These are phyloP conservation scores for Phytophthora hybrid DNA, from an alignment of 352 stramenopile genomes.

Conservation along the genomic window DNA sequence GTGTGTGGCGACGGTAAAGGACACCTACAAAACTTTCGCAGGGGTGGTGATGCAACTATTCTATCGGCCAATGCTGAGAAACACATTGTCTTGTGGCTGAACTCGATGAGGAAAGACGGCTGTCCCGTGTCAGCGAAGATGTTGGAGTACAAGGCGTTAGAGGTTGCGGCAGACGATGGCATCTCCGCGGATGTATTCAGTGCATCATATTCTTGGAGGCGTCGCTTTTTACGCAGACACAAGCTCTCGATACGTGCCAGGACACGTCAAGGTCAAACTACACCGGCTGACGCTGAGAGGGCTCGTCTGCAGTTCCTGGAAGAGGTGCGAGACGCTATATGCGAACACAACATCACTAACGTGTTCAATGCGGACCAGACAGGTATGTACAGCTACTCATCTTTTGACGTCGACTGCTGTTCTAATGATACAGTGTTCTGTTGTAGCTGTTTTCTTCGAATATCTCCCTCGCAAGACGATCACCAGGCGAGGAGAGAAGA, in stretches of 20 bases:
- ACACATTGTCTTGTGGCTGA: slow-evolving; percentile 13
- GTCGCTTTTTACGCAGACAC: background rate
- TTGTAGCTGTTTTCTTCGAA: slow-evolving; percentile 26
- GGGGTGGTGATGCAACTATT: slow-evolving; percentile 7
- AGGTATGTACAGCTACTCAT: background rate
- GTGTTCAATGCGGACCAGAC: background rate
- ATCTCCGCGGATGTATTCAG: background rate
- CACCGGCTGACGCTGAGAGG: background rate
- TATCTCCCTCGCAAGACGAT: slow-evolving; percentile 23
- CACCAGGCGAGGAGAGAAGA: slow-evolving; percentile 20
- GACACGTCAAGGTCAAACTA: slow-evolving; percentile 17
- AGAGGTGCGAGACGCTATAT: slow-evolving; percentile 1
- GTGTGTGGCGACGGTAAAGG: background rate
- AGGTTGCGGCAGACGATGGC: slow-evolving; percentile 3
- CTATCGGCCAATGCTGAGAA: background rate
- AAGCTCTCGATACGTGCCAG: background rate
- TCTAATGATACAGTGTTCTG: background rate
- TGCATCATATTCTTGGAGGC: background rate
- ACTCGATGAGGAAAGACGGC: slow-evolving; percentile 8
- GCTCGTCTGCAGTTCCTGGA: background rate
- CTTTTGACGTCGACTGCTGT: too few species aligned
- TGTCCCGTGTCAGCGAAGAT: slow-evolving; percentile 6
- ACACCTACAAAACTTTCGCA: background rate
- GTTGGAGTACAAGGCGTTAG: background rate
- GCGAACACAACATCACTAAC: background rate